phyloP scores from a whole-genome alignment of 2,329 filamentous ascomycete genomes.

The Clonostachys rosea region DNA sequence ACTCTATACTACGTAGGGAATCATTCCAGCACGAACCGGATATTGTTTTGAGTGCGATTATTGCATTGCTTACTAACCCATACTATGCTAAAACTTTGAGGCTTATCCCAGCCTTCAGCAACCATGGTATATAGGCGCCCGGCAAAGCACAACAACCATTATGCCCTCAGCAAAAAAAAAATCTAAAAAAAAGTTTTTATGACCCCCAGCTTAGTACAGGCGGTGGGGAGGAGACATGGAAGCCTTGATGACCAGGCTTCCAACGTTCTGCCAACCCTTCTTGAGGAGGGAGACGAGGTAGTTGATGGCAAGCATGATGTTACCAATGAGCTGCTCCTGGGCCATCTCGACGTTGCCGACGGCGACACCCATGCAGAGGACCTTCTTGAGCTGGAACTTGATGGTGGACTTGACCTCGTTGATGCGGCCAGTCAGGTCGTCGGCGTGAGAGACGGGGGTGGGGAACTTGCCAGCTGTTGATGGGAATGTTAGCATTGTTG shows the following conservation, averaged over 20 bases:
- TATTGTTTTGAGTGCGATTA: too few species aligned
- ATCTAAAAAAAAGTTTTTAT: too few species aligned
- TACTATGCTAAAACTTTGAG: too few species aligned
- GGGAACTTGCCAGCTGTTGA: conserved; percentile 94
- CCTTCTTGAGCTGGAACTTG: conserved; percentile 99
- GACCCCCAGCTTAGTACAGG: conserved; percentile 68
- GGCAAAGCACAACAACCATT: too few species aligned
- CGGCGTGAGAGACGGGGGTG: conserved; percentile 92
- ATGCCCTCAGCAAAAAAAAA: too few species aligned
- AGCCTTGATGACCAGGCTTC: conserved; percentile 99
- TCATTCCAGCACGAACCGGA: too few species aligned
- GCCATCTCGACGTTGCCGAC: conserved; percentile 98
- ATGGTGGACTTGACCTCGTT: conserved; percentile 99
- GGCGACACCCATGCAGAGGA: conserved; percentile 99
- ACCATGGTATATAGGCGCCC: too few species aligned
- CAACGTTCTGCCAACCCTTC: conserved; percentile 99
- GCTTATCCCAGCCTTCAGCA: too few species aligned
- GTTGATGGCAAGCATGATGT: conserved; percentile 99
- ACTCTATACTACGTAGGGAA: too few species aligned
- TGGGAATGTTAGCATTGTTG: conserved; percentile 8
- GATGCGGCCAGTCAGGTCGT: conserved; percentile 93
- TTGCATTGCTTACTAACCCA: too few species aligned
- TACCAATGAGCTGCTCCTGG: conserved; percentile 90
- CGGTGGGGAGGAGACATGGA: conserved; percentile 99
- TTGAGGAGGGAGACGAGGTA: conserved; percentile 99